These are phyloP conservation scores for Candida montana DNA, from an alignment of 805 yeast species.

Conservation along the genomic window DNA sequence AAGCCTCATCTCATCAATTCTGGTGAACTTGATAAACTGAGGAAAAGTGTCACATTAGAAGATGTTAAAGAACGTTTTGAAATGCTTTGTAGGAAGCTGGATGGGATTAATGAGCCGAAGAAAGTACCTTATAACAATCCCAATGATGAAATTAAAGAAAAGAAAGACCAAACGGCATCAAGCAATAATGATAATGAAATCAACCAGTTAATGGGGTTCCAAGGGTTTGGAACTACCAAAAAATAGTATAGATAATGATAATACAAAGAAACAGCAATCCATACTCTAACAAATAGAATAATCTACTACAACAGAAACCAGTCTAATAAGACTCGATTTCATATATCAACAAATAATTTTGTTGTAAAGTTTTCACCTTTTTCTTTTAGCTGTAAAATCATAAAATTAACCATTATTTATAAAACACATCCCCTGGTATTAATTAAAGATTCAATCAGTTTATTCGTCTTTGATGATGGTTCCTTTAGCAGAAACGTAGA, in stretches of 20 bases:
- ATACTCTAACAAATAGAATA: neutral
- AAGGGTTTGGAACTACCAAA: constrained; percentile 48
- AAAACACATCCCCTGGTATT: constrained; percentile 1
- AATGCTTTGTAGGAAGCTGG: constrained; percentile 23
- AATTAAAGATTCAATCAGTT: constrained; percentile 8
- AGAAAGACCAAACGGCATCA: constrained; percentile 17
- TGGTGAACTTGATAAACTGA: constrained; percentile 30
- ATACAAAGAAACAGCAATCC: neutral
- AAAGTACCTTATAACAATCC: too few species aligned
- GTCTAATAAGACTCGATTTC: neutral
- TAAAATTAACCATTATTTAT: constrained; percentile 8
- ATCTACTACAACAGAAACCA: constrained; percentile 3
- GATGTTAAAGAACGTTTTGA: constrained; percentile 41
- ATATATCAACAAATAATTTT: constrained; percentile 11
- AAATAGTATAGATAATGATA: constrained; percentile 7
- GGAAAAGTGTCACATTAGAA: constrained; percentile 40
- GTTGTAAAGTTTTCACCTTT: constrained; percentile 7
- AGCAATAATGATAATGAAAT: constrained; percentile 25
- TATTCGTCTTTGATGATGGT: constrained; percentile 64
- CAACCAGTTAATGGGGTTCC: constrained; percentile 52
- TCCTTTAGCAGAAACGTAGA: constrained; percentile 96
- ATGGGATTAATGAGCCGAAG: constrained; percentile 36
- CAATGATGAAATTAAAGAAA: constrained; percentile 28
- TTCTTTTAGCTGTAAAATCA: constrained; percentile 5
- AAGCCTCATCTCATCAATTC: constrained; percentile 54